These are phyloP conservation scores for Fusarium sp. DNA, from an alignment of 2,329 filamentous ascomycete species.

Conservation along the genomic window DNA sequence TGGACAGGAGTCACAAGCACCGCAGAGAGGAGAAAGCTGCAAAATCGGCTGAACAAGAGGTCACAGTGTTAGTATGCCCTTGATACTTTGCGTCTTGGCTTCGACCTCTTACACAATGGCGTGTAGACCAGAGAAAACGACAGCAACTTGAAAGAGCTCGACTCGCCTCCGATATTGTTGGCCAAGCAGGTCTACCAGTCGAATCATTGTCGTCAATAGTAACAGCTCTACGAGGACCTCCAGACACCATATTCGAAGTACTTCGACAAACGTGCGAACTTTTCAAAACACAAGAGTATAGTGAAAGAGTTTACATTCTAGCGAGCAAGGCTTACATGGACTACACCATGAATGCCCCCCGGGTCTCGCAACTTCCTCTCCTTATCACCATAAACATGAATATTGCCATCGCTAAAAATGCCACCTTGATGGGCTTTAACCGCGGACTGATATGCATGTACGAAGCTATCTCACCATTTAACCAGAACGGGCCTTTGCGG, in stretches of 20 bases:
- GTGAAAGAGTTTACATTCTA: conserved; percentile 1
- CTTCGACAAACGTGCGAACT: conserved; percentile 18
- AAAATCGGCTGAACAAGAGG: conserved; percentile 30
- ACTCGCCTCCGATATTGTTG: background rate
- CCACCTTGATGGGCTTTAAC: background rate
- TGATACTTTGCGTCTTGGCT: rapidly evolving
- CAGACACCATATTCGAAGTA: background rate
- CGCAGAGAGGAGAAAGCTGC: conserved; percentile 24
- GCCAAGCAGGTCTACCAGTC: background rate
- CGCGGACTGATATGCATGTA: conserved; percentile 6
- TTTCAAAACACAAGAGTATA: background rate
- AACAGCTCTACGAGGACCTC: rapidly evolving
- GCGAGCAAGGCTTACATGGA: conserved; percentile 24
- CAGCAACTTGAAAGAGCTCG: background rate
- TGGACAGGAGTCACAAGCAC: conserved; percentile 26
- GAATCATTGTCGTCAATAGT: background rate
- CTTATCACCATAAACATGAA: conserved; percentile 25
- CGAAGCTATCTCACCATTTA: conserved; percentile 14
- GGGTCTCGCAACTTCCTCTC: conserved; percentile 14
- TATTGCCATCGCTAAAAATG: conserved; percentile 25
- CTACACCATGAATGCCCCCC: conserved; percentile 19
- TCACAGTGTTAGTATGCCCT: conserved; percentile 3
- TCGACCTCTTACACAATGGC: background rate
- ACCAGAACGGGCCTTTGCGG: background rate
- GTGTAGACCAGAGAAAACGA: conserved; percentile 9